Evolutionary conservation across 495 filamentous ascomycete species (phyloP).

Genomic region (Bathelium albidoporum): DNA sequence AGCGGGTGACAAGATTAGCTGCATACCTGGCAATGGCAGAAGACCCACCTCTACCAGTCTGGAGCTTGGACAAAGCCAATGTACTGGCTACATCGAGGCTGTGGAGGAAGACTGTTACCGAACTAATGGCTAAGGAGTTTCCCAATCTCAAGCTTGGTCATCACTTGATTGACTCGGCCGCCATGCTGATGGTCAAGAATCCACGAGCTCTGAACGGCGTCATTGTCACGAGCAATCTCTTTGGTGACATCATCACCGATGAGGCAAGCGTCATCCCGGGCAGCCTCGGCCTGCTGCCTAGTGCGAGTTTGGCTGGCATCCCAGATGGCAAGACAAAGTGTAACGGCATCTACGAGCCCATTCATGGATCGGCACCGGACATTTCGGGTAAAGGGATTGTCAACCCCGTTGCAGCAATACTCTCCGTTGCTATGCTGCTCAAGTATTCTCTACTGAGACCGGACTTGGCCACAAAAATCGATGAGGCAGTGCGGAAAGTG

Average conservation of each 20-base stretch:
- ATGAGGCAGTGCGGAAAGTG: conserved; percentile 67
- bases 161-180: conserved; percentile 90
- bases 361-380: conserved; percentile 74
- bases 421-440: conserved; percentile 87
- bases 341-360: conserved; percentile 94
- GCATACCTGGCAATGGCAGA: conserved; percentile 71
- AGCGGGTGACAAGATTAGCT: conserved; percentile 77
- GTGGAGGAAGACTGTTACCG: conserved; percentile 80
- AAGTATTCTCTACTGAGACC: conserved; percentile 76
- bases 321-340: conserved; percentile 68
- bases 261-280: conserved; percentile 96
- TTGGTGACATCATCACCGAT: conserved; percentile 93
- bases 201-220: conserved; percentile 85
- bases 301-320: conserved; percentile 75
- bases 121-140: conserved; percentile 78
- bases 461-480: conserved; percentile 59
- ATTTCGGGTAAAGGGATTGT: conserved; percentile 85
- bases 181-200: conserved; percentile 97
- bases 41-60: conserved; percentile 72
- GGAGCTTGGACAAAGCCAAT: conserved; percentile 94
- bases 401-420: conserved; percentile 67
- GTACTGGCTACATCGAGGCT: conserved; percentile 82
- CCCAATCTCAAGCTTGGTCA: conserved; percentile 75
- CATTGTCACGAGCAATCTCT: conserved; percentile 87
- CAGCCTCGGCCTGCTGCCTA: conserved; percentile 78